A percentile compares a stretch with the other conserved stretches of the same genome.
phyloP scores from a whole-genome alignment of 495 filamentous ascomycete genomes.

The Terfezia boudieri region DNA sequence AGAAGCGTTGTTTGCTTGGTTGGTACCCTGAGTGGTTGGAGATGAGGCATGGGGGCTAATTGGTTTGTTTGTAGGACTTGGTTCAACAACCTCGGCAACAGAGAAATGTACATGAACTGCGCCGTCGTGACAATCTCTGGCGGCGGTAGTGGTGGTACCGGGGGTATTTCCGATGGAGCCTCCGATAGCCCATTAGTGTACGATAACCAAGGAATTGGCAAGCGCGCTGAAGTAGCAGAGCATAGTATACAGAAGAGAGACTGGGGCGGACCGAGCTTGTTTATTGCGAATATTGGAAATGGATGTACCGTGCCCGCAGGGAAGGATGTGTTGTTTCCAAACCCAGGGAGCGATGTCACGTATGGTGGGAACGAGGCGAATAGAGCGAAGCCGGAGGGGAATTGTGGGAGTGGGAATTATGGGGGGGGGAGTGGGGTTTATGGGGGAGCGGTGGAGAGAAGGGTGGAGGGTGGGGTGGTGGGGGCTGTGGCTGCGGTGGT shows the following conservation, averaged over 20 bases:
- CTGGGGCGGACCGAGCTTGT: constrained; percentile 28
- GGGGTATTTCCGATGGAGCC: background rate
- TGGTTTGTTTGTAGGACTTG: background rate
- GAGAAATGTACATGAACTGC: constrained; percentile 43
- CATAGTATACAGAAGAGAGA: background rate
- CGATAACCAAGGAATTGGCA: background rate
- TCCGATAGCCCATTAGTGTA: background rate
- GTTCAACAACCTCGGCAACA: constrained; percentile 21
- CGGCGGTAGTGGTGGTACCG: constrained; percentile 13
- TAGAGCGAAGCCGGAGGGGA: background rate
- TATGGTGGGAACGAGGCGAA: background rate
- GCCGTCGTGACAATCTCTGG: constrained; percentile 31
- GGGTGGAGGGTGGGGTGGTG: background rate
- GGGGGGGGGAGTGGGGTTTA: background rate
- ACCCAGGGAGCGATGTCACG: background rate
- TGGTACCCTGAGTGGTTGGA: background rate
- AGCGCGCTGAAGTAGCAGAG: background rate
- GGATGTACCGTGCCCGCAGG: constrained; percentile 11
- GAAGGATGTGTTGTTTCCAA: constrained; percentile 3
- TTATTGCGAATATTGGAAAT: constrained; percentile 33
- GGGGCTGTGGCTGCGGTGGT: background rate
- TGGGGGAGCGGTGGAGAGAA: background rate
- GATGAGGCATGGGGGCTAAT: background rate
- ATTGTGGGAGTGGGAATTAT: background rate
- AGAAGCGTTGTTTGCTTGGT: constrained; percentile 41